These are phyloP conservation scores for Colletotrichum scovillei DNA, from an alignment of 2,329 filamentous ascomycete species.

Conservation along the genomic window DNA sequence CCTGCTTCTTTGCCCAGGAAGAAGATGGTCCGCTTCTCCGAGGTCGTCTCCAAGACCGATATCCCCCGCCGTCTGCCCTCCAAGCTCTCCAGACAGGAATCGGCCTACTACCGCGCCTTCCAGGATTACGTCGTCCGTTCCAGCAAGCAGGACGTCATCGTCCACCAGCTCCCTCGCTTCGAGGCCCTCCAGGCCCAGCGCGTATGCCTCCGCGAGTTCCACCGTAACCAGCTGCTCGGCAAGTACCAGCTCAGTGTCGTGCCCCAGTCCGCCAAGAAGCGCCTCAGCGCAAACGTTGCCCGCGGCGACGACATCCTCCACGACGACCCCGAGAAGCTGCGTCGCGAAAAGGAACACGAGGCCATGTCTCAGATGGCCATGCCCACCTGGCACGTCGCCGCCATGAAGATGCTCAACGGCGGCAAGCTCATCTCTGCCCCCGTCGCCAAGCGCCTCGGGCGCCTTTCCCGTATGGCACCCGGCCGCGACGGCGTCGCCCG, in stretches of 20 bases:
- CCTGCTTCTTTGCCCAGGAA: conserved; percentile 57
- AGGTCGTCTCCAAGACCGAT: conserved; percentile 57
- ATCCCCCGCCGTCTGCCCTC: conserved; percentile 63
- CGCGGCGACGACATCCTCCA: conserved; percentile 75
- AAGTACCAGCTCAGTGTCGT: conserved; percentile 83
- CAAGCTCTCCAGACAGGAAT: conserved; percentile 69
- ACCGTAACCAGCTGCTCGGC: conserved; percentile 85
- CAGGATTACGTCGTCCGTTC: conserved; percentile 77
- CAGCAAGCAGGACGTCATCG: conserved; percentile 79
- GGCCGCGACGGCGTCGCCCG: conserved; percentile 56
- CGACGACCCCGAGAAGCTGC: conserved; percentile 72
- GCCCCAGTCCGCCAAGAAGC: conserved; percentile 76
- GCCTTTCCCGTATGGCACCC: conserved; percentile 61
- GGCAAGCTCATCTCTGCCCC: conserved; percentile 74
- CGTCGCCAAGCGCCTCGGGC: conserved; percentile 70
- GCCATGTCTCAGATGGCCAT: conserved; percentile 78
- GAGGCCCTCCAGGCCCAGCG: conserved; percentile 89
- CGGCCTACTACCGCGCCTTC: conserved; percentile 90
- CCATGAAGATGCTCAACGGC: conserved; percentile 70
- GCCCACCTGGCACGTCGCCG: conserved; percentile 71
- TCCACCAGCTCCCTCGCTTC: conserved; percentile 86
- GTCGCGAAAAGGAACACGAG: conserved; percentile 82
- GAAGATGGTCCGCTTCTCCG: conserved; percentile 82
- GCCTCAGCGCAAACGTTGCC: conserved; percentile 77
- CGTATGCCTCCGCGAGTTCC: conserved; percentile 76